Evolutionary conservation across 208 protist genomes (phyloP), one percentile per base, ranked within the genome.

Genomic region (Crithidia mellificae): DNA sequence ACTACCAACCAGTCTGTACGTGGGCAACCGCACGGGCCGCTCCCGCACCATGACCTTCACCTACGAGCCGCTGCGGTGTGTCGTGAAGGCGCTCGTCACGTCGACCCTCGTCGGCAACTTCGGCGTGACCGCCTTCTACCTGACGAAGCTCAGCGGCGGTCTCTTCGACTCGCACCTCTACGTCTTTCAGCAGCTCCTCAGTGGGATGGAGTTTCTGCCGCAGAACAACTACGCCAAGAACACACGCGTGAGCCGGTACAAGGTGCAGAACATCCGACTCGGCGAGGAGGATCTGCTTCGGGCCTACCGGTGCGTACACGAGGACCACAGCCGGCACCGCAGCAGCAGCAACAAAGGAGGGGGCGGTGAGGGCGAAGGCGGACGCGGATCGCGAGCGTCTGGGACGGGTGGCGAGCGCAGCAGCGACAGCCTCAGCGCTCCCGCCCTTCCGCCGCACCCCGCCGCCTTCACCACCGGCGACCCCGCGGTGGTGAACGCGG

Each of bases 161-260:
- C 47, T 78, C 52, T 96, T 96, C 59, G 91, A 94, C 55, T 79
- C 84, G 8, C 86, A 96, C 66, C 76, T 96, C 5, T 96, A 93
- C 70, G 68, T 93, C 36, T 87, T 87, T 44, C 74, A 91, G 59
- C 88, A 94, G 53, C 72, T 96, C 12, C 79, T 96, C 24, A 63
- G 72, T 39, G 73, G 80, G 36, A 78, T 93, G 47, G 68, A 59
- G 61, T 94, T 87, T 57, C 66, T 84, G 38, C 71, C 50, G n/a
- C 62, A 72, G 30, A 71, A 78, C 62, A 55, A 44, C 70, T 66
- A 62, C 29, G 72, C 58, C 36, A 68, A 64, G 39, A 78, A 78
- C 25, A 44, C 51, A 17, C 46, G 25, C n/a, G 56, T 95, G 15
- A 93, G 83, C 65, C 88, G 91, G 17, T 83, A 80, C 58, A 49